Evolutionary conservation across 257 asterid species (phyloP), one percentile per base, ranked within the genome.

Genomic region (Solanum pinnatisectum): DNA sequence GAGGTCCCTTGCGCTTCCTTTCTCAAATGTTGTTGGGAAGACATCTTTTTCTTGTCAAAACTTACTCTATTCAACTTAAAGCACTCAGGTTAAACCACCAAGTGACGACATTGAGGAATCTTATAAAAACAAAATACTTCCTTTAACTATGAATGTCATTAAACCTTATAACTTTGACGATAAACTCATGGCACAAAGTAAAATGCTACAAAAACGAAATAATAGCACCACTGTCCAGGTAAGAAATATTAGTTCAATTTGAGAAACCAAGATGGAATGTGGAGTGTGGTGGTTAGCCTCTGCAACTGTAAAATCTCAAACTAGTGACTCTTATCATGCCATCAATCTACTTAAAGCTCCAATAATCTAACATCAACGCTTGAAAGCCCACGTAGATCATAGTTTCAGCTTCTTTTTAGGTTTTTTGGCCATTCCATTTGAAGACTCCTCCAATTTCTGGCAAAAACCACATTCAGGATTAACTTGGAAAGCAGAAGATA

Each of bases 381-480:
- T 27, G 67, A 81, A 81, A 27, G 67, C 67, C 16, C 40, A 83
- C 56, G 49, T 16, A 65, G 22, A 83, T 90, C 93, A 93, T 84
- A 86, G 77, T 90, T 95, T 96, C 94, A 87, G 79, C 94, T 92
- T 91, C 94, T 93, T 95, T 87, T 92, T 91, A 46, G 91, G 92
- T 88, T 85, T 84, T 83, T 87, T 89, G 30, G 89, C 71, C 81
- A 86, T 77, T 83, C 83, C 77, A 27, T 86, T 83, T 32, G 67
- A 71, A 12, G 89, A 88, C 36, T 68, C 87, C 18, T 93, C 95
- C 90, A 87, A 59, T 27, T 89, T 93, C 98, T 92, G 97, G 88
- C 88, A 83, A 86, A 90, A 73, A 65, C 49, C 32, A 79, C 42
- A 27, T 49, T 12, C 73, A 18, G 9, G 25, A 70, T 27, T 5